phyloP scores from a whole-genome alignment of 176 grass and related monocot genomes.

The Paspalum notatum region DNA sequence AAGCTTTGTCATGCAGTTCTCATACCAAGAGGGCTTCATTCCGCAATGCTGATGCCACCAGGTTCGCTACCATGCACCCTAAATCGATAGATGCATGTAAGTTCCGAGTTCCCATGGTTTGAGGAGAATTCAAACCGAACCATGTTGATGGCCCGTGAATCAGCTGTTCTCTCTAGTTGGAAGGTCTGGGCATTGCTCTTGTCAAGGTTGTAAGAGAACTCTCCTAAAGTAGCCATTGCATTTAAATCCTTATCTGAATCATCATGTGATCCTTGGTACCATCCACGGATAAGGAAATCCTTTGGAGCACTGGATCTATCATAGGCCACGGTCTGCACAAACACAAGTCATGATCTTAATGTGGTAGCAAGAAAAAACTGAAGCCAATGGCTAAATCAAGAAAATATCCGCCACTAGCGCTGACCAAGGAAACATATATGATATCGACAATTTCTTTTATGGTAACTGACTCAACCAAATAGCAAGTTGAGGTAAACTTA shows the following conservation, averaged over 20 bases:
- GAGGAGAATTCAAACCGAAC: constrained; percentile 66
- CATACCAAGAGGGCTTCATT: constrained; percentile 33
- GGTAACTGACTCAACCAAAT: background rate
- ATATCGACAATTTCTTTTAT: background rate
- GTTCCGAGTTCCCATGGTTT: constrained; percentile 66
- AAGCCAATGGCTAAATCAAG: background rate
- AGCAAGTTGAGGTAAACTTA: background rate
- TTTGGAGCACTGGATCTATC: constrained; percentile 83
- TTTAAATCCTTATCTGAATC: constrained; percentile 37
- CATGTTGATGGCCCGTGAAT: constrained; percentile 50
- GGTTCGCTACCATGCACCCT: constrained; percentile 86
- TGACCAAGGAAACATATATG: background rate
- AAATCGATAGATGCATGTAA: constrained; percentile 93
- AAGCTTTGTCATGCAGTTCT: constrained; percentile 15
- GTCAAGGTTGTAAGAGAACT: constrained; percentile 75
- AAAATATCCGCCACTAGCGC: background rate
- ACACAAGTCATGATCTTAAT: background rate
- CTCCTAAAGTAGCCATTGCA: constrained; percentile 35
- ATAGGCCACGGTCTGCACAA: constrained; percentile 86
- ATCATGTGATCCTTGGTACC: constrained; percentile 53
- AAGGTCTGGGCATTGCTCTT: constrained; percentile 85
- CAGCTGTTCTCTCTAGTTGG: constrained; percentile 37
- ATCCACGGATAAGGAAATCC: constrained; percentile 67
- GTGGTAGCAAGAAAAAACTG: constrained; percentile 20
- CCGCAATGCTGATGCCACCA: constrained; percentile 1